Evolutionary conservation across 371 early-diverging fungal genomes (phyloP), one percentile per base, ranked within the genome.

Genomic region (Mucor sp.): DNA sequence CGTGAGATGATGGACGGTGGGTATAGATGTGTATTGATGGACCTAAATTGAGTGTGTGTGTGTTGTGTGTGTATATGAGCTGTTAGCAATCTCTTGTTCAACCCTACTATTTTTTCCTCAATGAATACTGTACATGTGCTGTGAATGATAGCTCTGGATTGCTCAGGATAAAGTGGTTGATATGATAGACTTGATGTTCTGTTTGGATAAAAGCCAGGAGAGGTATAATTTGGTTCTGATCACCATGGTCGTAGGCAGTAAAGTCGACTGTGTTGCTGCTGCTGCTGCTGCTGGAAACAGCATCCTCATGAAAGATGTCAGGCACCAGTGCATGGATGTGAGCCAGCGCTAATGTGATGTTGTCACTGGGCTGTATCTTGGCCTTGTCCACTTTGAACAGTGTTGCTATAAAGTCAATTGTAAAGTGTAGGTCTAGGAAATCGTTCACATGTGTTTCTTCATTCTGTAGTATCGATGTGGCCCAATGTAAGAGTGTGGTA

Each of bases 191-290:
- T 70, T 80, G 74, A 50, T 77, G 68, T 69, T 75, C 74, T 55
- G 72, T 73, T 67, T 75, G 69, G 21, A 80, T 75, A 67, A 68
- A 74, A 59, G 69, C 71, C 57, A 79, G 53, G 53, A 79, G 67
- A 41, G 62, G 41, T 12, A 75, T 59, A 35, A 75, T 58, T 44
- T 74, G 69, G 53, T 68, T 62, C 62, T 70, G 67, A 62, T 71
- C 62, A 56, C 66, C 66, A 56, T 61, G 59, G 11, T 41, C 23
- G 35, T 35, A 37, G n/a, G 55, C 63, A 63, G 55, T 39, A 23
- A 55, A 15, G 35, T 62, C 50, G 48, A 62, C 47, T 48, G 23
- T 62, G n/a, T n/a, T n/a, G n/a, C n/a, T n/a, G n/a, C n/a, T n/a
- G n/a, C n/a, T n/a, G n/a, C n/a, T n/a, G n/a, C n/a, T n/a, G 48